A percentile compares a stretch with the other conserved stretches of the same genome.
These are phyloP conservation scores for Vickermania spadyakhi DNA, from an alignment of 208 protist genomes.

Conservation along the genomic window DNA sequence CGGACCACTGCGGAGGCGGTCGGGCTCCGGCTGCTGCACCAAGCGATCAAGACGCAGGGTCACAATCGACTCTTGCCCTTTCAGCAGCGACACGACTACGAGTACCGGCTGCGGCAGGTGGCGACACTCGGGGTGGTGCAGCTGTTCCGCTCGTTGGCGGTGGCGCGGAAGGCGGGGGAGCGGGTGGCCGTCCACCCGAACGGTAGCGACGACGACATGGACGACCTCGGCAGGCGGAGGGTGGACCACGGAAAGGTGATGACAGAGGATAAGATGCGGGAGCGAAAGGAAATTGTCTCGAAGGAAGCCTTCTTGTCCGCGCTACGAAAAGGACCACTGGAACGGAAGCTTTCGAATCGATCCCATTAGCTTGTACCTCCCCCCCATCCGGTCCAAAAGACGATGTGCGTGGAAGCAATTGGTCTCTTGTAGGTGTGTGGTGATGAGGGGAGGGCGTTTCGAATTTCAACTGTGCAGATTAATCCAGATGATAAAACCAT, in stretches of 20 bases:
- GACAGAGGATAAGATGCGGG: conserved; percentile 59
- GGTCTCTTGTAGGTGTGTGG: no score
- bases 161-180: conserved; percentile 57
- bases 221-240: not conserved
- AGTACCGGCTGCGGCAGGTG: conserved; percentile 73
- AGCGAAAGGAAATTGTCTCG: conserved; percentile 68
- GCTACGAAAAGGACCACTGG: conserved; percentile 35
- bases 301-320: conserved; percentile 73
- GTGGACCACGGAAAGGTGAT: no score
- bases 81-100: conserved; percentile 81
- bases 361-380: no score
- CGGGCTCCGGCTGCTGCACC: conserved; percentile 58
- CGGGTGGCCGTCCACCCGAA: conserved; percentile 28
- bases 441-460: no score
- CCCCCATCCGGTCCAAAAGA: no score
- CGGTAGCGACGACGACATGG: not conserved
- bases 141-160: conserved; percentile 80
- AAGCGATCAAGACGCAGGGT: conserved; percentile 66
- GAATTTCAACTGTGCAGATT: no score
- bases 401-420: no score
- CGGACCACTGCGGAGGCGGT: conserved; percentile 38
- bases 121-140: conserved; percentile 80
- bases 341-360: conserved; percentile 16
- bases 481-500: no score
- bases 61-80: conserved; percentile 67